Evolutionary conservation across 2,329 filamentous ascomycete species (phyloP), one percentile per base, ranked within the genome.

Genomic region (Capronia coronata): DNA sequence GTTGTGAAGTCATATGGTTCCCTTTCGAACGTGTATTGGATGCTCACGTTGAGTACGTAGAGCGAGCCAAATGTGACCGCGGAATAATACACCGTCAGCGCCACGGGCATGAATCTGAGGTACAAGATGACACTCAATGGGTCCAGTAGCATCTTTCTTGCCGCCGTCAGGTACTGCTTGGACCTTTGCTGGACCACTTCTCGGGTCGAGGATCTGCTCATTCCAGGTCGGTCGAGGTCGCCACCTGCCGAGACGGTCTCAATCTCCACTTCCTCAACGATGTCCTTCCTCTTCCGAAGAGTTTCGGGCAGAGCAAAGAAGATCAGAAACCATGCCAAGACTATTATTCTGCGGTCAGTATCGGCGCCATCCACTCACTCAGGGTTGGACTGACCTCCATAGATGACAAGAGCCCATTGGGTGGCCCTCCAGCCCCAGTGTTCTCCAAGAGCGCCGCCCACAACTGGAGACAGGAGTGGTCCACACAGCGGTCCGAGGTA

Each of bases 401-500:
- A 91, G 16, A 82, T 81, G 18, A 79, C 75, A 32, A 87, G 74
- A 58, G 88, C 88, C 83, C 85, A 93, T 71, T 87, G 79, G 1
- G 85, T 86, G 32, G 81, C 81, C 59, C 84, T 74, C 87, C 87
- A 93, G 1, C 82, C 80, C 62, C 84, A 82, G 4, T 67, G 72
- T 58, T 87, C 70, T 1, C 83, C 75, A n/a, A 94, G 68, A 0
- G 76, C 79, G 37, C 87, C 87, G 45, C 87, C 87, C 25, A 93
- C 73, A 45, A 93, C 84, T 1, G 87, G 87, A 0, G 84, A 81
- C 4, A 91, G 65, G 11, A 93, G 68, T 0, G 87, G 87, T 0
- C 86, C 87, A 42, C 82, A 76, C 7, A 93, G 68, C 0, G 87
- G 87, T 0, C 87, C 87, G 0, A 93, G 74, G 60, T 90, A 93